Evolutionary conservation across 768 basidiomycete species (phyloP), one percentile per base, ranked within the genome.

Genomic region (Tylopilus intermedius): DNA sequence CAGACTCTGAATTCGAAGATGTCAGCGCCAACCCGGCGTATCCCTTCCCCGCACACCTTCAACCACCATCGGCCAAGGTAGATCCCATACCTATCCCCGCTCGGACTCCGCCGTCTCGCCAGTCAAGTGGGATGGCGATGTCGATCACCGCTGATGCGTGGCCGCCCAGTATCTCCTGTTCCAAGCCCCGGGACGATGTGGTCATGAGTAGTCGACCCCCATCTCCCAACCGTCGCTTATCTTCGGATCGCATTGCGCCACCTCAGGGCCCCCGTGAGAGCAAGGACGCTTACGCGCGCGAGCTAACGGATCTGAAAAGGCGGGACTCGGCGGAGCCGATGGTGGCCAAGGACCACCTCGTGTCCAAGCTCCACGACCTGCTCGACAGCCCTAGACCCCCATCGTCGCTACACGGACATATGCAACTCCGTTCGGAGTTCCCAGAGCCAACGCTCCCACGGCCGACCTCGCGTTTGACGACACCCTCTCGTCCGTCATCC

Each of bases 321-420:
- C 55, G 60, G 29, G 59, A 61, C 11, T 59, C 58, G 8, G 24
- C 37, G 27, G 65, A 60, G 18, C 18, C 18, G 43, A 48, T 60
- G 52, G 38, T 45, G 59, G 49, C 57, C 43, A 70, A 68, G 47
- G 65, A 69, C 42, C 66, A 59, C 58, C 60, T 65, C 66, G 72
- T 59, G 60, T 63, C 69, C 35, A 73, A 76, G 53, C 63, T 83
- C 8, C 69, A 77, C 29, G 77, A 79, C 53, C 67, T 82, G 9
- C 72, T 82, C 11, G 72, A 70, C 44, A 75, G 76, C 48, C 66
- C 74, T 15, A 58, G 65, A 41, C 60, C 71, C 21, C 67, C 78
- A 5, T 70, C 80, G 4, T 76, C 57, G 6, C 55, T 80, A 4
- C 70, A 78, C 38, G 54, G 13, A n/a, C 76, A 65, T 58, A 69